Percentiles rank a stretch among this genome's conserved stretches.
These are phyloP conservation scores for Paramecium primaurelia DNA, from an alignment of 73 alveolate genomes.

Conservation along the genomic window DNA sequence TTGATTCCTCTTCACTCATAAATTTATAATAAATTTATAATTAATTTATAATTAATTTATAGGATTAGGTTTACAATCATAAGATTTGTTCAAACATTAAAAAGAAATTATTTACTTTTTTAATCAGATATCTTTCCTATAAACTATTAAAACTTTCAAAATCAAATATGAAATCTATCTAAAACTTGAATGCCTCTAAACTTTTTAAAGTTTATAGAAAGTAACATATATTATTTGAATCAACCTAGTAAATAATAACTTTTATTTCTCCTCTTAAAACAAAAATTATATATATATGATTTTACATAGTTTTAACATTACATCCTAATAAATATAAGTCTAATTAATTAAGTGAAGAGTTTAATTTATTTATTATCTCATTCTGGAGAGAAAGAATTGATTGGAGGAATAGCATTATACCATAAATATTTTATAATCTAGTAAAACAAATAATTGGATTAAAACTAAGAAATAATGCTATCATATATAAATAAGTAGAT, in stretches of 20 bases:
- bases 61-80: not conserved
- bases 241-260: not conserved
- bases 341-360: not conserved
- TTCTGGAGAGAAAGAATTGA: not conserved
- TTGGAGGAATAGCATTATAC: not conserved
- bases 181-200: not conserved
- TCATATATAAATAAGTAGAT: not conserved
- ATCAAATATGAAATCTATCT: not conserved
- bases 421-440: not conserved
- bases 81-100: not conserved
- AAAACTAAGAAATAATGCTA: not conserved
- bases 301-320: not conserved
- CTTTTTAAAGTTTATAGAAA: conserved; percentile 2
- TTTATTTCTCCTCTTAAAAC: not conserved
- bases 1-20: not conserved
- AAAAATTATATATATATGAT: not conserved
- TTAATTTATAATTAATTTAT: not conserved
- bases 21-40: not conserved
- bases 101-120: not conserved
- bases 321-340: not conserved
- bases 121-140: not conserved
- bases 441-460: not conserved
- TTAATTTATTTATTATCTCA: not conserved
- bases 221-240: not conserved
- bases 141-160: not conserved